phyloP scores from a whole-genome alignment of 352 stramenopile species.

The Pythium grandisporangium region DNA sequence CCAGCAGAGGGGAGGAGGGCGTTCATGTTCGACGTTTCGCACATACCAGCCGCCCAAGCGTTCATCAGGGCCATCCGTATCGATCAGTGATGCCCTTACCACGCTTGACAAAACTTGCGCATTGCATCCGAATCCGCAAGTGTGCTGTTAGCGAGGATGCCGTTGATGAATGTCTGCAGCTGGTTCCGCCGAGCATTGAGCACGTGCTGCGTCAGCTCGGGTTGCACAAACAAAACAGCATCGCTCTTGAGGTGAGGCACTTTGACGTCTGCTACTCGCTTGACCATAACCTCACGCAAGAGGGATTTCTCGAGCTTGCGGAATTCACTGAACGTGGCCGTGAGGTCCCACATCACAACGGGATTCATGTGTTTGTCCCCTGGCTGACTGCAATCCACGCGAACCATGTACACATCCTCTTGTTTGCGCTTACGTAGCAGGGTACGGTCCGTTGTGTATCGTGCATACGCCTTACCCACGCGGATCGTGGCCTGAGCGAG shows the following conservation, averaged over 20 bases:
- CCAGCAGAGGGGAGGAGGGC: too few relatives aligned
- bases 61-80: too few relatives aligned
- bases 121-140: slow-evolving; percentile 36
- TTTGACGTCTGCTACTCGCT: slow-evolving; percentile 28
- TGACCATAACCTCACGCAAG: slow-evolving; percentile 52
- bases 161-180: slow-evolving; percentile 60
- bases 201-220: slow-evolving; percentile 53
- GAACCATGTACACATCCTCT: slow-evolving; percentile 64
- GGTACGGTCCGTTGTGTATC: slow-evolving; percentile 12
- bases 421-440: slow-evolving; percentile 16
- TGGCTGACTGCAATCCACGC: slow-evolving; percentile 47
- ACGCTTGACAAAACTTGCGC: slow-evolving; percentile 74
- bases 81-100: too few relatives aligned
- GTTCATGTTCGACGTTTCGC: too few relatives aligned
- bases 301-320: slow-evolving; percentile 58
- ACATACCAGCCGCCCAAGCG: too few relatives aligned
- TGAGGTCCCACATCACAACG: slow-evolving; percentile 79
- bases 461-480: slow-evolving; percentile 68
- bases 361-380: slow-evolving; percentile 80
- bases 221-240: slow-evolving; percentile 58
- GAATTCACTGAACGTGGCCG: slow-evolving; percentile 70
- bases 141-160: slow-evolving; percentile 25
- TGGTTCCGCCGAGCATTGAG: slow-evolving; percentile 41
- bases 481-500: slow-evolving; percentile 49
- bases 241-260: slow-evolving; percentile 63